Evolutionary conservation across 768 basidiomycete genomes (phyloP).

Genomic region (Hygrocybe punicea): DNA sequence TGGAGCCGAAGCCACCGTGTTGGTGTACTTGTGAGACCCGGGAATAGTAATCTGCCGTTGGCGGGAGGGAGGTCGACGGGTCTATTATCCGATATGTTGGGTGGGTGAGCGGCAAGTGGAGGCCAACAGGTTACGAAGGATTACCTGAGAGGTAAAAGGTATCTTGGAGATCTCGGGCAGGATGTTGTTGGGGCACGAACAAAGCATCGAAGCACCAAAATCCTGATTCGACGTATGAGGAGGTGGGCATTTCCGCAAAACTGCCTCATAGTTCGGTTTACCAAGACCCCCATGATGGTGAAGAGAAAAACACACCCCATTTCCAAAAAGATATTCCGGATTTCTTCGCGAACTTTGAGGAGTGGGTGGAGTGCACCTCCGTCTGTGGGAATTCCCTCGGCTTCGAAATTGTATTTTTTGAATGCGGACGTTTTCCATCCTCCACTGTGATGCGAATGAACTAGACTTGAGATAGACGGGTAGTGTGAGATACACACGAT

Average conservation of each 20-base stretch:
- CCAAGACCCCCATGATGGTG: not conserved
- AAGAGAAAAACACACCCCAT: conserved; percentile 73
- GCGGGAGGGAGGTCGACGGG: conserved; percentile 70
- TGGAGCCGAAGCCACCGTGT: conserved; percentile 84
- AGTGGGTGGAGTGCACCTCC: conserved; percentile 95
- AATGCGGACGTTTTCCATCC: conserved; percentile 90
- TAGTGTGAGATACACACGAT: conserved; percentile 54
- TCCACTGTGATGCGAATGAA: conserved; percentile 52
- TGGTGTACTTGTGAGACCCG: conserved; percentile 82
- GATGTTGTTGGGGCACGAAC: conserved; percentile 98
- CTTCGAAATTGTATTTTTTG: conserved; percentile 99
- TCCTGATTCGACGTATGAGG: conserved; percentile 91
- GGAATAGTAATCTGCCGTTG: conserved; percentile 79
- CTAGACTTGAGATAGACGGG: not conserved
- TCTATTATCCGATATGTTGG: conserved; percentile 42
- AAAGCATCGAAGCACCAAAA: conserved; percentile 99
- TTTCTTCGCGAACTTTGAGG: conserved; percentile 96
- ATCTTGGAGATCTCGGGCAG: conserved; percentile 95
- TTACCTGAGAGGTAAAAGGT: conserved; percentile 96
- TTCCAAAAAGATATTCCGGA: conserved; percentile 95
- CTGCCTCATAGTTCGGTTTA: conserved; percentile 40
- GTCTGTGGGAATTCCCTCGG: conserved; percentile 83
- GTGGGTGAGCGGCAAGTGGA: conserved; percentile 8
- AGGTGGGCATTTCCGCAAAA: conserved; percentile 98
- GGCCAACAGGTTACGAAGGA: conserved; percentile 7